Conservation (phyloP, 2,329 filamentous ascomycete genomes). For the Mollisia scopiformis region DNA sequence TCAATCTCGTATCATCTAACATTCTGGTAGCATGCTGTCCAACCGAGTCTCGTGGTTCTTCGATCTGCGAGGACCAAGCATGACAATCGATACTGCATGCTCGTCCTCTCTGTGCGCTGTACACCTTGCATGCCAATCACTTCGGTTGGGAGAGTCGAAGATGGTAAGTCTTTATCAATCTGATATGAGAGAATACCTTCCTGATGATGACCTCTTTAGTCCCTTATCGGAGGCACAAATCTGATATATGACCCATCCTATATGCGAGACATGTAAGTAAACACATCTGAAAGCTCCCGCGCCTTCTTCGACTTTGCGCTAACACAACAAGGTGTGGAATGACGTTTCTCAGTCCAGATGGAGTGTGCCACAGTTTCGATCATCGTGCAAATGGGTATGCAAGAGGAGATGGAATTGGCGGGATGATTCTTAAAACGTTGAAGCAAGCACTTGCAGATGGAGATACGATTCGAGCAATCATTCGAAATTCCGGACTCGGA, state of each 20-base stretch:
- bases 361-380: constrained; percentile 56
- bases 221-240: neutral
- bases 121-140: neutral
- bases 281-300: no score
- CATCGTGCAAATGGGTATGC: constrained; percentile 63
- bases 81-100: neutral
- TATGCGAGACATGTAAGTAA: neutral
- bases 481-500: constrained; percentile 55
- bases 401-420: constrained; percentile 61
- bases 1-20: constrained; percentile 19
- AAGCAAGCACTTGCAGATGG: constrained; percentile 58
- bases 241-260: neutral
- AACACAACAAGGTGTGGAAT: neutral
- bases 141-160: neutral
- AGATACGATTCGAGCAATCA: constrained; percentile 59
- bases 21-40: neutral
- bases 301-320: neutral
- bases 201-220: neutral
- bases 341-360: constrained; percentile 23
- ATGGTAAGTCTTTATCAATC: neutral
- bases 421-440: constrained; percentile 60
- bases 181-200: neutral
- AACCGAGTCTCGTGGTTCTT: constrained; percentile 1
- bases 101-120: neutral
- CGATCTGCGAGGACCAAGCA: neutral